Conservation (phyloP, 257 asterid species). For the Lycium barbarum region DNA sequence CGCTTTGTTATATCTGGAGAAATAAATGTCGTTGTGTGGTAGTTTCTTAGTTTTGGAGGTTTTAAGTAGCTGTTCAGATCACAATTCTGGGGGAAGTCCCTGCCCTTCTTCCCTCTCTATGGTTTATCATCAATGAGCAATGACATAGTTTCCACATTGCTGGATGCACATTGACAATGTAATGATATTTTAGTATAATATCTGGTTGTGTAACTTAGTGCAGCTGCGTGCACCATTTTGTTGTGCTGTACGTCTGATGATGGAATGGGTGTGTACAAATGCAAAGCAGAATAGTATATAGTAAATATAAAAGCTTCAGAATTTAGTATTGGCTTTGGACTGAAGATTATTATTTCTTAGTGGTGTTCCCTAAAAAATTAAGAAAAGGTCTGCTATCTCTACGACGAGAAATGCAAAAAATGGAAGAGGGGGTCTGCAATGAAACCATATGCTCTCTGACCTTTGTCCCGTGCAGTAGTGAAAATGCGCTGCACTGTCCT, state of each 20-base stretch:
- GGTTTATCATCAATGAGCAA: not conserved
- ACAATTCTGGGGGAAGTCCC: not conserved
- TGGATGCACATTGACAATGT: conserved; percentile 19
- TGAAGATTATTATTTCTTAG: too few relatives aligned
- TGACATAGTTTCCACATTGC: not conserved
- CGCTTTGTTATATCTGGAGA: not conserved
- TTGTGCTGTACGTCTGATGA: not conserved
- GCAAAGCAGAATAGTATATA: not conserved
- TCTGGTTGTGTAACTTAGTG: not conserved
- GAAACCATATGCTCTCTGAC: not conserved
- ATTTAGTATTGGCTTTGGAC: not conserved
- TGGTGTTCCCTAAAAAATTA: too few relatives aligned
- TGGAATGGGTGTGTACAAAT: not conserved
- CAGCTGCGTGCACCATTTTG: not conserved
- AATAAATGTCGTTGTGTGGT: not conserved
- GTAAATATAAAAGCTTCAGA: not conserved
- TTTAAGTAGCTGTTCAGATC: conserved; percentile 1
- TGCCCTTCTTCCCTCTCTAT: not conserved
- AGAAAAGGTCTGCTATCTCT: too few relatives aligned
- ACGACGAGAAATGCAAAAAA: not conserved
- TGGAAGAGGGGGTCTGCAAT: not conserved
- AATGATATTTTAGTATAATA: conserved; percentile 6
- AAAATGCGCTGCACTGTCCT: not conserved
- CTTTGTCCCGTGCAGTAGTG: not conserved
- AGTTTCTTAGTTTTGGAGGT: not conserved